phyloP scores from a whole-genome alignment of 441 rosid genomes.

The Pelargonium citronellum region DNA sequence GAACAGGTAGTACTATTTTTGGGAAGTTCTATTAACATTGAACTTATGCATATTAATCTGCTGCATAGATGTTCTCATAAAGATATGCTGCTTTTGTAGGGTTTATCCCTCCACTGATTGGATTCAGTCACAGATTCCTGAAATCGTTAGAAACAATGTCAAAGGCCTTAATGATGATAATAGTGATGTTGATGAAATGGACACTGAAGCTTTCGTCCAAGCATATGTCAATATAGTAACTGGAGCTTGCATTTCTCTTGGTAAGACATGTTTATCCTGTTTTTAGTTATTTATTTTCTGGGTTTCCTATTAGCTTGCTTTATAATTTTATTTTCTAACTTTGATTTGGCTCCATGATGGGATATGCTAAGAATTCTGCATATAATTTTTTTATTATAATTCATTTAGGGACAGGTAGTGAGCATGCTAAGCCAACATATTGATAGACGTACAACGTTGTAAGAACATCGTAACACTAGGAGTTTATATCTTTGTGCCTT shows the following conservation, averaged over 20 bases:
- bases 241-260: slow-evolving; percentile 93
- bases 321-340: neutral
- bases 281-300: neutral
- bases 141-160: slow-evolving; percentile 60
- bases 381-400: neutral
- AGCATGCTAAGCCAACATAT: neutral
- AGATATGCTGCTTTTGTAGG: slow-evolving; percentile 38
- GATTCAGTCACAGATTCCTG: slow-evolving; percentile 89
- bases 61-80: neutral
- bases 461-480: neutral
- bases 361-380: slow-evolving; percentile 11
- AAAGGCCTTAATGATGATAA: slow-evolving; percentile 56
- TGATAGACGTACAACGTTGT: neutral
- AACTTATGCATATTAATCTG: slow-evolving; percentile 18
- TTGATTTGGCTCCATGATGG: slow-evolving; percentile 4
- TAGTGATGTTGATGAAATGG: slow-evolving; percentile 69
- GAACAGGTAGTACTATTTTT: slow-evolving; percentile 58
- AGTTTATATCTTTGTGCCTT: neutral
- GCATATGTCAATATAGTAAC: slow-evolving; percentile 88
- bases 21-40: slow-evolving; percentile 8
- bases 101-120: slow-evolving; percentile 77
- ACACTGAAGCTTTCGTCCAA: slow-evolving; percentile 76
- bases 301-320: neutral
- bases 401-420: neutral
- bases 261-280: slow-evolving; percentile 35